phyloP scores from a whole-genome alignment of 129 eudicot genomes.

The Helichrysum umbraculigerum region DNA sequence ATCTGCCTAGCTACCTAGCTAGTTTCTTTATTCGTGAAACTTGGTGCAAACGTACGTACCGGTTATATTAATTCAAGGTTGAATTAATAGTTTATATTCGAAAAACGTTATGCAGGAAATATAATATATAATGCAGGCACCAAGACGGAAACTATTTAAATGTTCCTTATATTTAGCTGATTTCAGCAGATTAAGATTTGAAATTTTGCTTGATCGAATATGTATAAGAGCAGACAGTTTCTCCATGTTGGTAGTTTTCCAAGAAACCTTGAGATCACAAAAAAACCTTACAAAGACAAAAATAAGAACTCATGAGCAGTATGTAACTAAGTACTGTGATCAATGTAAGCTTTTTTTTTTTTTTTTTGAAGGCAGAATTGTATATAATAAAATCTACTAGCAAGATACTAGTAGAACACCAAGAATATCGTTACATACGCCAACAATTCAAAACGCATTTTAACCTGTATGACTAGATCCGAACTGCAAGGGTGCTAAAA shows the following conservation, averaged over 20 bases:
- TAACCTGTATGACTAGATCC: too few relatives aligned
- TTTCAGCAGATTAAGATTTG: slow-evolving; percentile 15
- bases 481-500: too few relatives aligned
- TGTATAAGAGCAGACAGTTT: slow-evolving; percentile 23
- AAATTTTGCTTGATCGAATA: slow-evolving; percentile 18
- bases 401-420: too few relatives aligned
- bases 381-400: too few relatives aligned
- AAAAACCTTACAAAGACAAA: slow-evolving; percentile 24
- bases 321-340: background rate
- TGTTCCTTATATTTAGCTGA: slow-evolving; percentile 28
- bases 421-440: too few relatives aligned
- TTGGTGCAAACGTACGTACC: background rate
- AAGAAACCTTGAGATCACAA: slow-evolving; percentile 36
- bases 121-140: slow-evolving; percentile 10
- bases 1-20: too few relatives aligned
- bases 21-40: background rate
- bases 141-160: slow-evolving; percentile 14
- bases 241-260: slow-evolving; percentile 40
- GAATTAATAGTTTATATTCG: background rate
- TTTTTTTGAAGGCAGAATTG: too few relatives aligned
- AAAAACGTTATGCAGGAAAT: background rate
- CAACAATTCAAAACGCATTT: too few relatives aligned
- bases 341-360: background rate
- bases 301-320: slow-evolving; percentile 22
- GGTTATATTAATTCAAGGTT: background rate